Conservation (phyloP, 2,329 filamentous ascomycete species). For the Didymella exigua region DNA sequence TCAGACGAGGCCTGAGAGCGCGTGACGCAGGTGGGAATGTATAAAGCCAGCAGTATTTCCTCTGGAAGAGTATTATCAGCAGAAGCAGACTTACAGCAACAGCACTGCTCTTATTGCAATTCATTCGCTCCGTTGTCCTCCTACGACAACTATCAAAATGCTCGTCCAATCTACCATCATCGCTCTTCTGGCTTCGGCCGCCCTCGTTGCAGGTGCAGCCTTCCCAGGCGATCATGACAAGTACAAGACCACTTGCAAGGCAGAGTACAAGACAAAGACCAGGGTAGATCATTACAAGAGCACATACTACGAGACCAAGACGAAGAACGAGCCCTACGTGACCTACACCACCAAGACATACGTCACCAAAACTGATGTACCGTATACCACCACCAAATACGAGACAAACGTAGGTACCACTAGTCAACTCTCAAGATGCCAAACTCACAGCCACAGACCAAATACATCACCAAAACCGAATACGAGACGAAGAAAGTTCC, state of each 20-base stretch:
- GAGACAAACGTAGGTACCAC: conserved; percentile 9
- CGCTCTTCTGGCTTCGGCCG: conserved; percentile 25
- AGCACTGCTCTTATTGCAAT: neutral
- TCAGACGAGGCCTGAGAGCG: neutral
- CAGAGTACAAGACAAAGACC: conserved; percentile 25
- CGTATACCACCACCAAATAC: neutral
- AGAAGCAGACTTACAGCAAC: neutral
- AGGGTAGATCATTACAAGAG: conserved; percentile 9
- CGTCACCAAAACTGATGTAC: neutral
- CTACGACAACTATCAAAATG: conserved; percentile 23
- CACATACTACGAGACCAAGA: conserved; percentile 27
- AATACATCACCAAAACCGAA: neutral
- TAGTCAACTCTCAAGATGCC: too few relatives aligned
- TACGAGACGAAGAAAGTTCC: neutral
- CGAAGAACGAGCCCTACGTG: conserved; percentile 20
- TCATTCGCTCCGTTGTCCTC: conserved; percentile 5
- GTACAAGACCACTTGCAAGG: conserved; percentile 26
- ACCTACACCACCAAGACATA: conserved; percentile 17
- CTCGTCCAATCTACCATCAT: conserved; percentile 22
- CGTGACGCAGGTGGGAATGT: neutral
- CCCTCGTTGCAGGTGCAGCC: conserved; percentile 17
- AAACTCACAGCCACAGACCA: neutral
- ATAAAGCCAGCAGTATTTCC: neutral
- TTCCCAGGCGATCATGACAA: conserved; percentile 20
- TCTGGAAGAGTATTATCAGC: neutral